phyloP scores from a whole-genome alignment of 2,329 filamentous ascomycete genomes.

The Epichloe elymi region DNA sequence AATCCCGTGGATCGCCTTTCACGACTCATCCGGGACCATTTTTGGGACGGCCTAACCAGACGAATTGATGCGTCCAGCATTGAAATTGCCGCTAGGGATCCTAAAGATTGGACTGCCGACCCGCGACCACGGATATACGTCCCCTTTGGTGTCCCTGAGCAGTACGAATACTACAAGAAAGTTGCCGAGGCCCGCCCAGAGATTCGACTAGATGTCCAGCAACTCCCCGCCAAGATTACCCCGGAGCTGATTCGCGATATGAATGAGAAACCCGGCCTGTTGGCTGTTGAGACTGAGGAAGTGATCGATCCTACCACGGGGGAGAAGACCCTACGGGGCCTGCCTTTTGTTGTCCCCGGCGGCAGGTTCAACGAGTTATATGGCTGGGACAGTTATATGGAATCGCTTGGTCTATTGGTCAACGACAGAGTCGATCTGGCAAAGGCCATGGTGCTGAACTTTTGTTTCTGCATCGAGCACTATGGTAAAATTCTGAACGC shows the following conservation, averaged over 20 bases:
- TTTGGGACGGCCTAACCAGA: constrained; percentile 85
- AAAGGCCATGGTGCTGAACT: constrained; percentile 91
- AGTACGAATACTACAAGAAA: constrained; percentile 76
- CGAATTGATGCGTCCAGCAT: constrained; percentile 83
- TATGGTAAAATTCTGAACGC: constrained; percentile 98
- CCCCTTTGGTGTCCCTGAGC: constrained; percentile 69
- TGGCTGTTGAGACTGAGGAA: constrained; percentile 83
- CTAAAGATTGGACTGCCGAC: constrained; percentile 90
- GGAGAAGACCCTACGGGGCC: constrained; percentile 62
- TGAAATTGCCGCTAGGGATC: constrained; percentile 72
- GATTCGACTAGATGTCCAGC: constrained; percentile 73
- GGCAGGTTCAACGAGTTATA: constrained; percentile 97
- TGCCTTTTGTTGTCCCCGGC: constrained; percentile 94
- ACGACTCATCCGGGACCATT: constrained; percentile 75
- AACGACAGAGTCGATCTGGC: constrained; percentile 77
- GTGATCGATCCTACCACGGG: constrained; percentile 47
- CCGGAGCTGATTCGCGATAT: constrained; percentile 69
- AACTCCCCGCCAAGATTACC: constrained; percentile 64
- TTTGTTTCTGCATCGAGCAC: constrained; percentile 95
- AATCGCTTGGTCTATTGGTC: constrained; percentile 75
- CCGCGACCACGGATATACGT: constrained; percentile 87
- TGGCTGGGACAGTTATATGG: constrained; percentile 99
- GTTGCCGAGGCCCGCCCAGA: constrained; percentile 70
- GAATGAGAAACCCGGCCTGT: constrained; percentile 75
- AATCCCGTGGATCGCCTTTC: constrained; percentile 84